These are phyloP conservation scores for Jackrogersella multiformis DNA, from an alignment of 495 filamentous ascomycete species.

Conservation along the genomic window DNA sequence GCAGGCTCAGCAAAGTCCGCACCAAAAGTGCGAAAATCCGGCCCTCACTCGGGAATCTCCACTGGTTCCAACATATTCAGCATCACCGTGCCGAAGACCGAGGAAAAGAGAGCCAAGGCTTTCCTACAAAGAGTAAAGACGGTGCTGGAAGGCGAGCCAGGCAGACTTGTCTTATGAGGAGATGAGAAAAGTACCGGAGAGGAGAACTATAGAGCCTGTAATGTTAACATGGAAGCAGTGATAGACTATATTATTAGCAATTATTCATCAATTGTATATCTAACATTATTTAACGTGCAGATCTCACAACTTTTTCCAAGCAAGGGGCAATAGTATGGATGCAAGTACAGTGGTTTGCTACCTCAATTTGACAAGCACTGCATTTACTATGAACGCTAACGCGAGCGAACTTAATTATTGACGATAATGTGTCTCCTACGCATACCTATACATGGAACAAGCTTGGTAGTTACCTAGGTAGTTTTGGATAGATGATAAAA, in stretches of 20 bases:
- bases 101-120: slow-evolving; percentile 79
- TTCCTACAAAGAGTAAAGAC: slow-evolving; percentile 87
- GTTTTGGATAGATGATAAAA: too few relatives aligned
- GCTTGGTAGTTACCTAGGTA: too few relatives aligned
- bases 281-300: neutral
- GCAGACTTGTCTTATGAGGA: slow-evolving; percentile 72
- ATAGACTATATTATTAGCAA: slow-evolving; percentile 39
- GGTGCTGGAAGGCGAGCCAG: slow-evolving; percentile 84
- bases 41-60: slow-evolving; percentile 50
- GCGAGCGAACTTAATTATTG: too few relatives aligned
- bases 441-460: too few relatives aligned
- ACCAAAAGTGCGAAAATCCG: slow-evolving; percentile 42
- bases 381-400: too few relatives aligned
- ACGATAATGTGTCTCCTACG: too few relatives aligned
- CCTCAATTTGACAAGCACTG: too few relatives aligned
- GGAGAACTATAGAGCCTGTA: slow-evolving; percentile 41
- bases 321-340: too few relatives aligned
- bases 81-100: slow-evolving; percentile 74
- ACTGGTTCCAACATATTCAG: slow-evolving; percentile 80
- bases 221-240: slow-evolving; percentile 27
- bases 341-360: too few relatives aligned
- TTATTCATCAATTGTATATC: slow-evolving; percentile 4
- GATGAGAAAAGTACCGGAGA: slow-evolving; percentile 2
- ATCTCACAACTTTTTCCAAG: neutral
- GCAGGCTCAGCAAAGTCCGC: slow-evolving; percentile 54